Evolutionary conservation across 306 rosid genomes (phyloP), one percentile per base, ranked within the genome.

Genomic region (Luffa acutangula): DNA sequence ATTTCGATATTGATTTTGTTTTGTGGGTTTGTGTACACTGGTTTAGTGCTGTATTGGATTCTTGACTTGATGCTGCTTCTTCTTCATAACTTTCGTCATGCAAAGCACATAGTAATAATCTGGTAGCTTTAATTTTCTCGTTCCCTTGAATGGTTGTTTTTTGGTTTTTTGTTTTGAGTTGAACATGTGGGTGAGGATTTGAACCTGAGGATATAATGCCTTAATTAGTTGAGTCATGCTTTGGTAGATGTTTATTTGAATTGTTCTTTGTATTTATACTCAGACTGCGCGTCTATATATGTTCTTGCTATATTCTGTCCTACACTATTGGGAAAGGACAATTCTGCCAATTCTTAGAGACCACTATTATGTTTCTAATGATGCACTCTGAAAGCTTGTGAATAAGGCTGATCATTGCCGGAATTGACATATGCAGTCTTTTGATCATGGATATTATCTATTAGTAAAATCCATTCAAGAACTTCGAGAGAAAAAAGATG

Each of bases 391-490:
- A 39, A 17, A 54, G 4, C 78, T 64, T 70, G 60, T 13, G 66
- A 11, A n/a, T 49, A 60, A 80, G 54, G 78, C 76, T 80, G 67
- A 70, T 79, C 57, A 42, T 76, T 78, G 73, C 54, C 11, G 17
- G 54, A 25, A 57, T 59, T 46, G 85, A 85, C 82, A 72, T 63
- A 79, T 90, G 94, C 97, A 96, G 99, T 90, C 98, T 82, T 96
- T 96, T 33, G 99, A 96, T 89, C 98, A 90, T 42, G 99, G 99
- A 74, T 93, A 93, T 82, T 95, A 95, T 87, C 87, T 95, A 53
- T 85, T 95, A 70, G 97, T 95, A 76, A 96, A 93, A 86, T 96
- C 99, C 80, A 87, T 96, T 64, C 99, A 96, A 96, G 99, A 96
- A 84, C 94, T 96, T 52, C 87, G 99, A 84, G 97, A 90, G 88